Evolutionary conservation across 805 yeast genomes (phyloP), one percentile per base, ranked within the genome.

Genomic region (Barnettozyma pratensis): DNA sequence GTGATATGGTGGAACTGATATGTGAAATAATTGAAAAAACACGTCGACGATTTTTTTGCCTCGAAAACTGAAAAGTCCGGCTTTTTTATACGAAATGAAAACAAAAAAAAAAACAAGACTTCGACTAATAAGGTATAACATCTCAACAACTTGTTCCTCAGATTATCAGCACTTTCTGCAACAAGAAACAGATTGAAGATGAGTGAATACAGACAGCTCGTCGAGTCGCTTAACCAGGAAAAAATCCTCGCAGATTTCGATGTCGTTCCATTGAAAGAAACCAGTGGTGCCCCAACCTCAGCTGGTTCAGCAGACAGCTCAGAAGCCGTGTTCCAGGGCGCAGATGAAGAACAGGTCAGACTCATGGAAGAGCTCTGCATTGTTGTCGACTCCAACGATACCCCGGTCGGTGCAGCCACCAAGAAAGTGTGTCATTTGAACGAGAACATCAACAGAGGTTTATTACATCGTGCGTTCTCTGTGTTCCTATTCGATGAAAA

Each of bases 331-430:
- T 87, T 91, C 54, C 74, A 72, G 5, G 97, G 97, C 6, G 94
- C 91, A 57, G 96, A 94, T 66, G 85, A 83, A 63, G 98, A 92
- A 66, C 99, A 94, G 69, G 89, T 94, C 66, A 80, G 81, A 62
- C 74, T 94, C 52, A 94, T 94, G 99, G 96, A 91, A 58, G 99
- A 94, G 68, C 82, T 91, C 54, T 94, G 99, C 69, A 90, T 94
- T 51, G 97, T 92, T 2, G 72, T 91, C 54, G 97, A 94, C 66
- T 83, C 85, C 73, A 69, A 90, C 59, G 99, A 94, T 67, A 69
- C 62, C 42, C 96, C 97, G 5, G 73, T 90, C 45, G 99, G 97
- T 34, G 91, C 96, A 1, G 98, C 92, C 12, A 87, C 97, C 46
- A 94, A 94, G 68, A 94, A 92, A 68, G 69, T 87, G 44, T 87